Base-by-base conservation (phyloP, 2,329 filamentous ascomycete genomes). In the Phialophora expanda region DNA sequence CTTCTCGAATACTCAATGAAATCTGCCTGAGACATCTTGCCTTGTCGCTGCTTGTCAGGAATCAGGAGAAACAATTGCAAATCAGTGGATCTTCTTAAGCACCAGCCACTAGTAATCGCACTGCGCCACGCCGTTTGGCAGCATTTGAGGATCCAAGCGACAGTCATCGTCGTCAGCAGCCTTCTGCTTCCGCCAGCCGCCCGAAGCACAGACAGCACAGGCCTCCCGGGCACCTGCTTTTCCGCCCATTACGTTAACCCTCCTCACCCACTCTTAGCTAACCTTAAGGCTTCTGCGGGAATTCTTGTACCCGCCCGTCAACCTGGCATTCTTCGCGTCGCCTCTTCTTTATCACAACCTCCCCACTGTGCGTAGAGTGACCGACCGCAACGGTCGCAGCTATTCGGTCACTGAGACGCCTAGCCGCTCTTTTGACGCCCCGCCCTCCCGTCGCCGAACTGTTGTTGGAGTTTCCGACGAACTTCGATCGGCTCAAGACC, bases 311-410 rank as follows among this genome's bases (percentile, higher is more conserved):
- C 56, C 65, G 50, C 53, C 50, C 65, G 66, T 46, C 62, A 63
- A 55, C 12, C 68, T 71, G 70, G 70, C 70, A 54, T 71, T 71
- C 70, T 68, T 72, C 66, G 66, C 65, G 41, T 67, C 70, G 58
- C 66, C 68, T 68, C 66, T 70, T 38, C 63, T 70, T 63, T 70
- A 68, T 60, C 54, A 55, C 30, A 65, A 61, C 56, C 50, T 65
- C 60, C 70, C 67, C 30, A 62, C 66, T 54, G 66, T 62, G 61
- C 70, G 70, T 55, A 67, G 56, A 66, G 66, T 70, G 62, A 68
- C 69, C 66, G 70, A 67, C 63, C 66, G 60, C 48, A 64, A 67
- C 62, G 70, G 69, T 28, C 62, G 66, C 51, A 62, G 68, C 56
- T 67, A 66, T 54, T 70, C 69, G 61, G 70, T 71, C 64, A 64